Evolutionary conservation across 345 rosid species (phyloP).

Genomic region (Capsella bursapastoris): DNA sequence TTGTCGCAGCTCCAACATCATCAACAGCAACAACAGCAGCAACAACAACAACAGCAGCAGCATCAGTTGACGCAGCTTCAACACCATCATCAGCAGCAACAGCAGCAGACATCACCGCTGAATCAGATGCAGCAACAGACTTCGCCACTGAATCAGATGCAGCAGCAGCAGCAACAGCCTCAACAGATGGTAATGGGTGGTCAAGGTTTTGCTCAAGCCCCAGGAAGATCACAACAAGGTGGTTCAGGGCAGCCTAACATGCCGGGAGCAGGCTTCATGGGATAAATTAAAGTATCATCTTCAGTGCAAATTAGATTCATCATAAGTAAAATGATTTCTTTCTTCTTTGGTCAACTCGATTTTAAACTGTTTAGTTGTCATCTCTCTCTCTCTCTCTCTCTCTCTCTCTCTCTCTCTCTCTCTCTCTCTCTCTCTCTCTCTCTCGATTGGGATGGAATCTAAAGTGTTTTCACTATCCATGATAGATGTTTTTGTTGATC

Average conservation of each 20-base stretch:
- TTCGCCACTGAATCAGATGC: slow-evolving; percentile 26
- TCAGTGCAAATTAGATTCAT: slow-evolving; percentile 32
- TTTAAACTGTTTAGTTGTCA: slow-evolving; percentile 15
- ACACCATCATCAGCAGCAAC: slow-evolving; percentile 52
- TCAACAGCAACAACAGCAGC: slow-evolving; percentile 45
- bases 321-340: slow-evolving; percentile 8
- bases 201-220: slow-evolving; percentile 75
- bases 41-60: slow-evolving; percentile 44
- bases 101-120: slow-evolving; percentile 40
- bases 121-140: slow-evolving; percentile 40
- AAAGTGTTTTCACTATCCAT: neutral
- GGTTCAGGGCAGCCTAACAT: slow-evolving; percentile 59
- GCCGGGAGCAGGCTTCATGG: slow-evolving; percentile 75
- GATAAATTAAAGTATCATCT: slow-evolving; percentile 35
- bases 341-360: slow-evolving; percentile 22
- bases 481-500: neutral
- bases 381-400: neutral
- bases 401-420: neutral
- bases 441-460: slow-evolving; percentile 13
- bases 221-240: slow-evolving; percentile 65
- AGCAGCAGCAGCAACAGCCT: slow-evolving; percentile 52
- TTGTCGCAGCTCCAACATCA: slow-evolving; percentile 50
- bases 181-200: slow-evolving; percentile 78
- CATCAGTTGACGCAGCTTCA: slow-evolving; percentile 47
- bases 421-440: neutral